Base-by-base conservation (phyloP, 768 basidiomycete genomes). In the Leccinellum rugosiceps region DNA sequence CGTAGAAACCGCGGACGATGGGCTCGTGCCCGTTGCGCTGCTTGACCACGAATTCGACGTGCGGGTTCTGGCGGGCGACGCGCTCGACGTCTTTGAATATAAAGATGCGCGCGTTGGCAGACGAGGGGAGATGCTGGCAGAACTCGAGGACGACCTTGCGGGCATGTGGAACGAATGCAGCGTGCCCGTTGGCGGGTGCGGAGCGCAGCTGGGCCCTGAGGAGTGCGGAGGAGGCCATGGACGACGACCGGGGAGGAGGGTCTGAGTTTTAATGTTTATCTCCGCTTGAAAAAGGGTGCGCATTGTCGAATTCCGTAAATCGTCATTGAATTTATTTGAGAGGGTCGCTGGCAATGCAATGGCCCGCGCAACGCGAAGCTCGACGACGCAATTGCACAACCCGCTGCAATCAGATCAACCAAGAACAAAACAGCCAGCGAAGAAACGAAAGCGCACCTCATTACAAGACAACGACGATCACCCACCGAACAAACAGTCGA, bases 81-180 rank as follows among this genome's bases (percentile, higher is more conserved):
- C 74, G 61, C 65, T 85, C 80, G 55, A 91, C 76, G 59, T 85
- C 77, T 55, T 81, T 83, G 66, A 77, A 71, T 66, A 96, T 74
- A 70, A 82, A 94, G 26, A 77, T 80, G 65, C 92, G 86, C 7
- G 89, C 78, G 66, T 85, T 84, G 46, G 79, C 73, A 1, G 90
- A 92, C 4, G 90, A 86, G 1, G 88, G 83, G 83, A 87, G 90
- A 53, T 82, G 83, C 66, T 94, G 86, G 74, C 92, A 93, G 72
- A 83, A 95, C 73, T 94, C 90, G 69, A 96, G 83, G 61, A 96
- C 91, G 58, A 96, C 78, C 68, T 93, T 94, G 55, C 90, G 78
- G n/a, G 90, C 78, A 59, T 85, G 85, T 2, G 92, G 90, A 3
- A 92, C 72, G 72, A 88, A 94, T 1, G 83, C 76, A 44, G 74